phyloP scores from a whole-genome alignment of 805 yeast genomes.

The Wickerhamiella spandovensis region DNA sequence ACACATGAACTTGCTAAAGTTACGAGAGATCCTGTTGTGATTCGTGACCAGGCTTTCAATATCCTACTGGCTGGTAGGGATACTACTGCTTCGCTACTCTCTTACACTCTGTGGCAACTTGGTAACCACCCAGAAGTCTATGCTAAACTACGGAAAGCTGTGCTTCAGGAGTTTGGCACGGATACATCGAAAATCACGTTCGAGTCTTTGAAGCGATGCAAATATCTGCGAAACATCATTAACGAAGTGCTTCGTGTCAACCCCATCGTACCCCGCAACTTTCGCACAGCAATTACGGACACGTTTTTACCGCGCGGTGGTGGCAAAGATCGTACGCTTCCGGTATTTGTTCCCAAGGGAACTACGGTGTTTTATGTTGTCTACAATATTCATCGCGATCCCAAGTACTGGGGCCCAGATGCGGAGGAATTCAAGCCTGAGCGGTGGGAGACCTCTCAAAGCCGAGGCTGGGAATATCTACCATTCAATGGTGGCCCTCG shows the following conservation, averaged over 20 bases:
- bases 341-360: constrained; percentile 31
- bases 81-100: constrained; percentile 36
- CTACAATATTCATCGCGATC: constrained; percentile 29
- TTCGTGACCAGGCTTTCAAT: constrained; percentile 35
- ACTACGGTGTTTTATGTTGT: constrained; percentile 27
- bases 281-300: constrained; percentile 30
- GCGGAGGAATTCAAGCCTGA: constrained; percentile 32
- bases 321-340: constrained; percentile 26
- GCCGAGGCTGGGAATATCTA: constrained; percentile 32
- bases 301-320: constrained; percentile 38
- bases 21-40: constrained; percentile 31
- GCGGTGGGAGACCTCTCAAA: constrained; percentile 29
- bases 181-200: constrained; percentile 22
- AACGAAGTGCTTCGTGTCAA: constrained; percentile 35
- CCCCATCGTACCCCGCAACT: constrained; percentile 35
- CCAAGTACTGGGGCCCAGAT: constrained; percentile 30
- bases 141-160: constrained; percentile 24
- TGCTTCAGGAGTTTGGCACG: constrained; percentile 11
- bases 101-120: constrained; percentile 31
- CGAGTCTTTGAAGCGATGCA: constrained; percentile 32
- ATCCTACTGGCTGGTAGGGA: constrained; percentile 38
- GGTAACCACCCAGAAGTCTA: constrained; percentile 30
- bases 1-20: constrained; percentile 34
- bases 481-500: constrained; percentile 41
- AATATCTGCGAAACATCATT: constrained; percentile 31